Evolutionary conservation across 2,329 filamentous ascomycete genomes (phyloP).

Genomic region (Capronia coronata): DNA sequence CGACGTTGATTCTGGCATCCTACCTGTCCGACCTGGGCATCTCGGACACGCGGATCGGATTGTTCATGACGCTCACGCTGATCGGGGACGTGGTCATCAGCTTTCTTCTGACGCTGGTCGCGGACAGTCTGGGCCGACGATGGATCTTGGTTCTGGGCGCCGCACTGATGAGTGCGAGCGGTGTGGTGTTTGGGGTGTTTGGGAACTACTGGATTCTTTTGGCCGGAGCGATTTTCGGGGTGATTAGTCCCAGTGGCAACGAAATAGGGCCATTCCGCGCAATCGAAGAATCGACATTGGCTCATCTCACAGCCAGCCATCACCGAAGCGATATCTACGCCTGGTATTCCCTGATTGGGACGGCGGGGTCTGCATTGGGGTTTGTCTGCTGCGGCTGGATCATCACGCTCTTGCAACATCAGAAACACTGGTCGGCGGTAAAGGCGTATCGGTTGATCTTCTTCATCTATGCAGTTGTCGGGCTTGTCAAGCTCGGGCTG

Average conservation of each 20-base stretch:
- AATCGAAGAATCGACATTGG: constrained; percentile 48
- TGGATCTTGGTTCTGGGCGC: constrained; percentile 50
- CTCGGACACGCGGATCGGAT: constrained; percentile 53
- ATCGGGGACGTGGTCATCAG: constrained; percentile 55
- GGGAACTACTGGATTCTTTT: constrained; percentile 55
- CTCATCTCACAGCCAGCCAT: constrained; percentile 26
- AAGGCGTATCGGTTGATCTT: constrained; percentile 53
- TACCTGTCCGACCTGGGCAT: constrained; percentile 54
- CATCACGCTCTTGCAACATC: constrained; percentile 42
- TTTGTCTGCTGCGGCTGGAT: constrained; percentile 48
- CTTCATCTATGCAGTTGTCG: constrained; percentile 52
- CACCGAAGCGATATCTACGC: constrained; percentile 24
- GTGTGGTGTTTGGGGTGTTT: constrained; percentile 48
- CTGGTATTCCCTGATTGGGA: constrained; percentile 45
- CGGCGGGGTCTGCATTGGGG: constrained; percentile 49
- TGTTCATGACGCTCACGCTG: constrained; percentile 61
- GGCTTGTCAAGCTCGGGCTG: constrained; percentile 45
- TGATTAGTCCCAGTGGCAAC: constrained; percentile 55
- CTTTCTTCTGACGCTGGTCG: constrained; percentile 52
- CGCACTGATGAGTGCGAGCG: constrained; percentile 50
- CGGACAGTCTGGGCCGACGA: constrained; percentile 52
- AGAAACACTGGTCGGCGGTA: constrained; percentile 44
- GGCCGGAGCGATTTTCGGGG: constrained; percentile 52
- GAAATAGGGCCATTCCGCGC: constrained; percentile 59
- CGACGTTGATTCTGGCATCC: constrained; percentile 55